phyloP scores from a whole-genome alignment of 2,329 filamentous ascomycete species.

The Chalara sp. region DNA sequence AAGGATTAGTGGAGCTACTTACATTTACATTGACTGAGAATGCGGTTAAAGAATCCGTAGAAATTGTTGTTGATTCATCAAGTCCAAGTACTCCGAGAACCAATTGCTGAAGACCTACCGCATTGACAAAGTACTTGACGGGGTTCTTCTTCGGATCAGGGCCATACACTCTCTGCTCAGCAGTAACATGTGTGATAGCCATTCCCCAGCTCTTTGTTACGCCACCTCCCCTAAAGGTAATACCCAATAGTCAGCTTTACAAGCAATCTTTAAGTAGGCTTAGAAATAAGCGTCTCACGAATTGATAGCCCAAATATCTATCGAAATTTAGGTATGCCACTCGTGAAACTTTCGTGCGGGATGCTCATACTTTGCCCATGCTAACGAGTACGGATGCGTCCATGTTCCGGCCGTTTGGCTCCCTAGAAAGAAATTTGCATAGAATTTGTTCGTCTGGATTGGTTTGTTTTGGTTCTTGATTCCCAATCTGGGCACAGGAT shows the following conservation, averaged over 20 bases:
- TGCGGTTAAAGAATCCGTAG: conserved; percentile 45
- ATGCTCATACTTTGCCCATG: conserved; percentile 46
- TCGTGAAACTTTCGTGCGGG: too few relatives aligned
- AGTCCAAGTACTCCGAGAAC: conserved; percentile 75
- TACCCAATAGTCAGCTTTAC: too few relatives aligned
- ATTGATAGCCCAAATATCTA: too few relatives aligned
- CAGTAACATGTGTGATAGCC: conserved; percentile 66
- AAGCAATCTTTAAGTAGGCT: too few relatives aligned
- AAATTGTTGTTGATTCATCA: conserved; percentile 48
- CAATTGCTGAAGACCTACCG: conserved; percentile 74
- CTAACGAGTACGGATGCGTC: conserved; percentile 67
- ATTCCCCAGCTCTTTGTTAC: conserved; percentile 68
- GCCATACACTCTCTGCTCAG: conserved; percentile 61
- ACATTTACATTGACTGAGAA: conserved; percentile 58
- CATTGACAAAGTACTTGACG: conserved; percentile 69
- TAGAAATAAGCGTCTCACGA: too few relatives aligned
- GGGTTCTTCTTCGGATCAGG: conserved; percentile 48
- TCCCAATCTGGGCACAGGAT: conserved; percentile 50
- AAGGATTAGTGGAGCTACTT: background rate
- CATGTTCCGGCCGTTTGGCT: conserved; percentile 63
- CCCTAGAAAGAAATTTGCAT: conserved; percentile 73
- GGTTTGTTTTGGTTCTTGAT: conserved; percentile 37
- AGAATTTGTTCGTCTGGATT: conserved; percentile 74
- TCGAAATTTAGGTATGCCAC: too few relatives aligned
- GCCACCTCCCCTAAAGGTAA: conserved; percentile 40